phyloP scores from a whole-genome alignment of 208 protist species.

The Trichomonas tenax region DNA sequence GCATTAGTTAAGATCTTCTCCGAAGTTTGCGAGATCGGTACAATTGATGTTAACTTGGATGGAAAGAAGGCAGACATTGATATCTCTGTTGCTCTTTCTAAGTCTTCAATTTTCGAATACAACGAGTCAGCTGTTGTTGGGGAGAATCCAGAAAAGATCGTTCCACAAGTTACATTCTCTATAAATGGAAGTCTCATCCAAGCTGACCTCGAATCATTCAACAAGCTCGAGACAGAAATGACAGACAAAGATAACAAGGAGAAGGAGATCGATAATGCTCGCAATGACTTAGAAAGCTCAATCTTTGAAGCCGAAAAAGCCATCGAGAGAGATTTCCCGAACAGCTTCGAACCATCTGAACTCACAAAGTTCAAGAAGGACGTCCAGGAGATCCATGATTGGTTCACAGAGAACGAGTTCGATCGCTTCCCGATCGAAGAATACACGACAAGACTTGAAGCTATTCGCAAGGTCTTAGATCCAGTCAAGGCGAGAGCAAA shows the following conservation, averaged over 20 bases:
- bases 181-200: not conserved
- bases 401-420: not conserved
- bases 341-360: not conserved
- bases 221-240: not conserved
- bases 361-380: not conserved
- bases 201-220: not conserved
- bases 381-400: not conserved
- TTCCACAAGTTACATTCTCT: not conserved
- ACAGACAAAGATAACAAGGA: not conserved
- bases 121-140: not conserved
- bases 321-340: not conserved
- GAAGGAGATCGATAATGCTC: not conserved
- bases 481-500: not conserved
- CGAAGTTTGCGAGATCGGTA: not conserved
- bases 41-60: not conserved
- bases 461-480: not conserved
- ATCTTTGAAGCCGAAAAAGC: not conserved
- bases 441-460: not conserved
- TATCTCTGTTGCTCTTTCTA: not conserved
- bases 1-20: not conserved
- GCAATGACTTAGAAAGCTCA: not conserved
- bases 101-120: not conserved
- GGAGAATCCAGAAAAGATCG: not conserved
- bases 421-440: not conserved
- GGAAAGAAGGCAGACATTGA: not conserved